phyloP scores from a whole-genome alignment of 495 filamentous ascomycete species.

The Xylaria curta region DNA sequence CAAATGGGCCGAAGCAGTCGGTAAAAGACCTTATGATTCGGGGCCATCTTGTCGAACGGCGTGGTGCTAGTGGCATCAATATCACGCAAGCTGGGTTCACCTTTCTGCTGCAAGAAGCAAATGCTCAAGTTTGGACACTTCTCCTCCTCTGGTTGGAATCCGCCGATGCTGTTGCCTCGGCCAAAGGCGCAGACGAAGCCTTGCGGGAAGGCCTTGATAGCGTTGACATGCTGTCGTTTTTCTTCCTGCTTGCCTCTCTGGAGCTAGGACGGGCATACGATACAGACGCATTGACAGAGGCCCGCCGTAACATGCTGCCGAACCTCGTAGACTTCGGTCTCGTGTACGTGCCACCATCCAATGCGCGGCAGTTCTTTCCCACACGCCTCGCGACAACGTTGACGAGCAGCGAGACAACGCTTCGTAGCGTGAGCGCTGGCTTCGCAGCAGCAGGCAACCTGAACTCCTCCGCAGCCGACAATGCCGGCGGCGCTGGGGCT shows the following conservation, averaged over 20 bases:
- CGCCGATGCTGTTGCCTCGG: constrained; percentile 55
- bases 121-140: constrained; percentile 95
- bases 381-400: constrained; percentile 94
- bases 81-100: constrained; percentile 94
- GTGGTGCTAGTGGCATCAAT: constrained; percentile 55
- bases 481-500: constrained; percentile 38
- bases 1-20: constrained; percentile 68
- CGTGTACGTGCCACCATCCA: constrained; percentile 69
- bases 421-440: constrained; percentile 65
- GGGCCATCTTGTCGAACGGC: constrained; percentile 77
- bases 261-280: constrained; percentile 91
- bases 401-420: constrained; percentile 76
- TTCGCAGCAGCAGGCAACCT: constrained; percentile 54
- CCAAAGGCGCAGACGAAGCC: constrained; percentile 36
- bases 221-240: constrained; percentile 91
- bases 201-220: constrained; percentile 73
- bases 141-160: constrained; percentile 91
- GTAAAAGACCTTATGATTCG: constrained; percentile 81
- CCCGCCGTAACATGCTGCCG: constrained; percentile 84
- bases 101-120: constrained; percentile 92
- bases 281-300: constrained; percentile 75
- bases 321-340: constrained; percentile 91
- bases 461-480: constrained; percentile 52
- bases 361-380: constrained; percentile 79
- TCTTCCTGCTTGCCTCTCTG: constrained; percentile 93